Evolutionary conservation across 2,329 filamentous ascomycete genomes (phyloP).

Genomic region (Colletotrichum sp.): DNA sequence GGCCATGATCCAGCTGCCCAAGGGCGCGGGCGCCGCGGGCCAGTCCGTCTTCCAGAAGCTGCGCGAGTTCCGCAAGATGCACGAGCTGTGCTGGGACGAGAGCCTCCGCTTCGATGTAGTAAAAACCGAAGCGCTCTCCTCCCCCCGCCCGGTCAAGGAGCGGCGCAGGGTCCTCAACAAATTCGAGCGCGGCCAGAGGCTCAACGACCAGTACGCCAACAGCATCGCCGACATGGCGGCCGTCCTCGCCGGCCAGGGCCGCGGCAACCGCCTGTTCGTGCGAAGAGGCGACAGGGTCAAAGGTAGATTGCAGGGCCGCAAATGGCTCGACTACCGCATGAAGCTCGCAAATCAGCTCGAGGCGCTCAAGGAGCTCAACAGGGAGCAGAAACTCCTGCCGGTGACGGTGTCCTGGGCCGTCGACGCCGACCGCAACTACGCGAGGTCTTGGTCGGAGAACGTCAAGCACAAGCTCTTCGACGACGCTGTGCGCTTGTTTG

Average conservation of each 20-base stretch:
- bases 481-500: neutral
- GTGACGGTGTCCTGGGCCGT: constrained; percentile 60
- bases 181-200: constrained; percentile 51
- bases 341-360: no score
- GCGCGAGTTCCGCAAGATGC: constrained; percentile 67
- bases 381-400: constrained; percentile 32
- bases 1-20: constrained; percentile 63
- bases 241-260: constrained; percentile 56
- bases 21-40: constrained; percentile 57
- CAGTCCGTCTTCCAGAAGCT: constrained; percentile 67
- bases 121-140: neutral
- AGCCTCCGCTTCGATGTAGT: constrained; percentile 34
- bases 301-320: neutral
- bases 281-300: constrained; percentile 27
- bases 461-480: constrained; percentile 53
- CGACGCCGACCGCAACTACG: constrained; percentile 51
- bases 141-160: constrained; percentile 24
- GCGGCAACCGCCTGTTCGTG: constrained; percentile 53
- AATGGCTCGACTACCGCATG: neutral
- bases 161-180: constrained; percentile 35
- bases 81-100: constrained; percentile 67
- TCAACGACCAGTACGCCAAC: constrained; percentile 68
- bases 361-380: neutral
- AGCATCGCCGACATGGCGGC: constrained; percentile 68
- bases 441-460: constrained; percentile 55